Conservation (phyloP, 139 green algal species). For the Edaphochlamys debaryana region DNA sequence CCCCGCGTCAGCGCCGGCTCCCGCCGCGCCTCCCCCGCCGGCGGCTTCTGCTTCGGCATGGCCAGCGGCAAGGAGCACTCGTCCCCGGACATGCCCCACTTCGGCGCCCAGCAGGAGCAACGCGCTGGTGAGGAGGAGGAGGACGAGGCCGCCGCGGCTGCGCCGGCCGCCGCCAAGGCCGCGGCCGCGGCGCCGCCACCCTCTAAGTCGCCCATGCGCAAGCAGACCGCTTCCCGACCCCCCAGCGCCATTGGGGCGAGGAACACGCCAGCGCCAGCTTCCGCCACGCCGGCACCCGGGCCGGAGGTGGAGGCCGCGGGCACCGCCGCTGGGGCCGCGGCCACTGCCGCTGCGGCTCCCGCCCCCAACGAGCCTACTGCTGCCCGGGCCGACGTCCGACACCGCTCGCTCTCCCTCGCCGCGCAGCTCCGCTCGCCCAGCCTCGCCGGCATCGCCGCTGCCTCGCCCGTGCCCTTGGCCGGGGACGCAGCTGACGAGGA, state of each 20-base stretch:
- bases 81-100: slow-evolving; percentile 16
- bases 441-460: neutral
- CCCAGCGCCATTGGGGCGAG: no score
- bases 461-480: no score
- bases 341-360: no score
- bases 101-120: neutral
- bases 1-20: no score
- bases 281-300: no score
- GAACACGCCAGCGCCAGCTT: no score
- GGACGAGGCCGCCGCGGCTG: neutral
- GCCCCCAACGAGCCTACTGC: no score
- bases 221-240: no score
- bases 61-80: neutral
- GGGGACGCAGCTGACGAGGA: neutral
- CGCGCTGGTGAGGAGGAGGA: neutral
- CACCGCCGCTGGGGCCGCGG: no score
- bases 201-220: no score
- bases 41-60: slow-evolving; percentile 21
- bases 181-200: no score
- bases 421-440: neutral
- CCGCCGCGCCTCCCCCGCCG: neutral
- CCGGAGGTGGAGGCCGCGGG: no score
- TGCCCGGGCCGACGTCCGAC: slow-evolving; percentile 5
- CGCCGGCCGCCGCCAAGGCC: neutral
- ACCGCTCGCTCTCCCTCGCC: slow-evolving; percentile 4